phyloP scores from a whole-genome alignment of 192 early-diverging fungal species.

The Gonapodya prolifera region DNA sequence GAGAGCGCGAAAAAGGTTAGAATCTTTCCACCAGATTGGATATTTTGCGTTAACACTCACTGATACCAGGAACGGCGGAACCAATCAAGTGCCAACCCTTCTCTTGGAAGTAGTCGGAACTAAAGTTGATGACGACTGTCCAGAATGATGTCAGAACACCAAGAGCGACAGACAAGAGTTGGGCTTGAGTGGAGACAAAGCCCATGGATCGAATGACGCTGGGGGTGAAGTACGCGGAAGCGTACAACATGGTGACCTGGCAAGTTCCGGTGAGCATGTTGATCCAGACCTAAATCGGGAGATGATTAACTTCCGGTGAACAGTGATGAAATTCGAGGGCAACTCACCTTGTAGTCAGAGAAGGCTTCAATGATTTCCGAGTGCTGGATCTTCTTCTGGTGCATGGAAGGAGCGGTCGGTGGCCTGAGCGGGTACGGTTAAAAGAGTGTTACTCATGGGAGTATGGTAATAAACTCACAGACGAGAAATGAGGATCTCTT shows the following conservation, averaged over 20 bases:
- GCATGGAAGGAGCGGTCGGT: neutral
- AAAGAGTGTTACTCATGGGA: slow-evolving; percentile 11
- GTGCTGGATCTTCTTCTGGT: neutral
- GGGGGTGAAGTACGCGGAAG: neutral
- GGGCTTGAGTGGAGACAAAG: neutral
- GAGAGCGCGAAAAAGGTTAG: neutral
- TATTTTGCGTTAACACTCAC: neutral
- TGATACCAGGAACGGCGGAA: neutral
- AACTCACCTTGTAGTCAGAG: neutral
- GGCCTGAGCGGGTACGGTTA: slow-evolving; percentile 16
- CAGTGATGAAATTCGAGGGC: too few species aligned
- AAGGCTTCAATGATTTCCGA: slow-evolving; percentile 20
- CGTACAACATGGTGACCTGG: neutral
- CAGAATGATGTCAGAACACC: neutral
- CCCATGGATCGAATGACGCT: neutral
- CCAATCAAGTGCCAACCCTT: neutral
- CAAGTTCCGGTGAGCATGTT: neutral
- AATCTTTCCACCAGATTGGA: neutral
- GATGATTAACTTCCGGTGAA: too few species aligned
- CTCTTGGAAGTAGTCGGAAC: neutral
- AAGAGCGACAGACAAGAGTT: neutral
- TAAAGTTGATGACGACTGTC: neutral
- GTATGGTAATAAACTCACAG: slow-evolving; percentile 16
- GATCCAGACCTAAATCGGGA: neutral
- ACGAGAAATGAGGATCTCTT: slow-evolving; percentile 33